Conservation (phyloP, 1,139 yeast genomes). For the Fermentozyma sake region DNA sequence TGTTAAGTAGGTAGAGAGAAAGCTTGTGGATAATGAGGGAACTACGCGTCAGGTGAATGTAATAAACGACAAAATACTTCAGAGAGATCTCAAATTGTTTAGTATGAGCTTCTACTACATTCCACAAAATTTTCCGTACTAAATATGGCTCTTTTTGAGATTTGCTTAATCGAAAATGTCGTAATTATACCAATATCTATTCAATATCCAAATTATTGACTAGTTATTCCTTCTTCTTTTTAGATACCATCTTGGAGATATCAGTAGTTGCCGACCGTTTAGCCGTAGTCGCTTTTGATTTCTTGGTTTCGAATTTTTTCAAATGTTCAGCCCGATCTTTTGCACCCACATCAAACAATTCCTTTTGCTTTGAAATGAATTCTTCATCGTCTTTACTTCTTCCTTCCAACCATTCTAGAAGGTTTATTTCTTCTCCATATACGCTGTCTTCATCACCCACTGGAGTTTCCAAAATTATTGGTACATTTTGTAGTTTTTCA, state of each 20-base stretch:
- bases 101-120: too few relatives aligned
- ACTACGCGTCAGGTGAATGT: too few relatives aligned
- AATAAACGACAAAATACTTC: too few relatives aligned
- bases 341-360: constrained; percentile 51
- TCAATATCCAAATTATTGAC: background rate
- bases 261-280: constrained; percentile 10
- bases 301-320: constrained; percentile 34
- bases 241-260: constrained; percentile 17
- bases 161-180: too few relatives aligned
- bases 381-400: constrained; percentile 52
- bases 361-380: constrained; percentile 41
- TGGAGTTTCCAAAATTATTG: constrained; percentile 91
- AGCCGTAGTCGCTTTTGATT: constrained; percentile 13
- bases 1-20: too few relatives aligned
- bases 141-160: too few relatives aligned
- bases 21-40: too few relatives aligned
- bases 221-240: constrained; percentile 10
- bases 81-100: too few relatives aligned
- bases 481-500: constrained; percentile 56
- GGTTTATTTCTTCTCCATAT: constrained; percentile 80
- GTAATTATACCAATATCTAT: too few relatives aligned
- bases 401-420: constrained; percentile 66
- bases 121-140: too few relatives aligned
- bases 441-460: constrained; percentile 51
- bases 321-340: constrained; percentile 52